Evolutionary conservation across 805 yeast species (phyloP).

Genomic region (Metschnikowia cerradonensis): DNA sequence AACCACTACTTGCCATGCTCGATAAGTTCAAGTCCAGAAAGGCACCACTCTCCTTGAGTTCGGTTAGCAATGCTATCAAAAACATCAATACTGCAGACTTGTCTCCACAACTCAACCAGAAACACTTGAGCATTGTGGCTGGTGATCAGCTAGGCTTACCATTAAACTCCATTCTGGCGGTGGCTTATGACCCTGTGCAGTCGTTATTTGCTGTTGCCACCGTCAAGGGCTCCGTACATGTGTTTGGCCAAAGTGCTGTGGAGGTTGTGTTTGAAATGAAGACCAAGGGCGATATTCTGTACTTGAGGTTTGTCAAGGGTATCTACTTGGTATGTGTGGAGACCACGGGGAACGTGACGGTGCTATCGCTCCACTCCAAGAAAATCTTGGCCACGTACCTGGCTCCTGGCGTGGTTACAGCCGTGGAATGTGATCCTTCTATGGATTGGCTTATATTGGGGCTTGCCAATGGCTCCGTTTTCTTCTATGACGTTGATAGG

Average conservation of each 20-base stretch:
- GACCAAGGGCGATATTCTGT: slow-evolving; percentile 46
- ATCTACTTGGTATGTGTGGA: slow-evolving; percentile 75
- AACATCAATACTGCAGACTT: slow-evolving; percentile 26
- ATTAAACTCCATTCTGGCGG: slow-evolving; percentile 58
- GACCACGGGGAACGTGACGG: slow-evolving; percentile 53
- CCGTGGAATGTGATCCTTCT: slow-evolving; percentile 77
- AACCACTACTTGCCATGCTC: slow-evolving; percentile 24
- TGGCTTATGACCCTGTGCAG: slow-evolving; percentile 86
- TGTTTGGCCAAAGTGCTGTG: slow-evolving; percentile 81
- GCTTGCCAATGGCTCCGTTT: slow-evolving; percentile 64
- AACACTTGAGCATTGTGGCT: slow-evolving; percentile 25
- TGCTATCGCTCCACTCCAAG: slow-evolving; percentile 66
- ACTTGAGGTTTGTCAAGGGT: slow-evolving; percentile 70
- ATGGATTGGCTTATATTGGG: slow-evolving; percentile 86
- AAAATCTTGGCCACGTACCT: slow-evolving; percentile 55
- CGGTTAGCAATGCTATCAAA: slow-evolving; percentile 40
- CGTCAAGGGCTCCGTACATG: slow-evolving; percentile 61
- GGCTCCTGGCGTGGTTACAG: slow-evolving; percentile 63
- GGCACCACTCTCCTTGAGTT: slow-evolving; percentile 39
- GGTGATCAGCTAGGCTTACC: slow-evolving; percentile 37
- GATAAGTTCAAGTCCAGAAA: slow-evolving; percentile 37
- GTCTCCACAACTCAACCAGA: slow-evolving; percentile 34
- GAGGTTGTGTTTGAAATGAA: slow-evolving; percentile 59
- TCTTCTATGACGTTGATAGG: slow-evolving; percentile 79
- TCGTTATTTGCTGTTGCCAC: slow-evolving; percentile 81